phyloP scores from a whole-genome alignment of 352 stramenopile species.

The Globisporangium perplexum region DNA sequence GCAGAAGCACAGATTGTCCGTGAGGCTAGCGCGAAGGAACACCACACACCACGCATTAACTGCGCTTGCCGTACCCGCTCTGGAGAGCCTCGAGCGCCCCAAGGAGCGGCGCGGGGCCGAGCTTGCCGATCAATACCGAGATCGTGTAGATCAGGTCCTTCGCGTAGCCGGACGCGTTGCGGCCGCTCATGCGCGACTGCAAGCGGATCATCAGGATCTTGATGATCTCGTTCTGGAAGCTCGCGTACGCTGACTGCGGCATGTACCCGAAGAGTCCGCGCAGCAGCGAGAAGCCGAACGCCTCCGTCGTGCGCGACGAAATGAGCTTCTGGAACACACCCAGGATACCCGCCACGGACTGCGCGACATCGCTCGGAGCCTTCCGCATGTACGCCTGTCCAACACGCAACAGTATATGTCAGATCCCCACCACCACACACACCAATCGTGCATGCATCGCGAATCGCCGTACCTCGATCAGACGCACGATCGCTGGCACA shows the following conservation, averaged over 20 bases:
- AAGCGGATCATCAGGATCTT: constrained; percentile 94
- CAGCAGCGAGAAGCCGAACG: constrained; percentile 92
- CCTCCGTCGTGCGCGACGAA: constrained; percentile 90
- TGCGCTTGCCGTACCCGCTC: constrained; percentile 66
- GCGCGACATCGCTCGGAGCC: constrained; percentile 85
- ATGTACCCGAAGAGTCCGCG: constrained; percentile 87
- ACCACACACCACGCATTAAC: too few relatives aligned
- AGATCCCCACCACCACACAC: too few relatives aligned
- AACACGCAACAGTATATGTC: too few relatives aligned
- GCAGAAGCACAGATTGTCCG: background rate
- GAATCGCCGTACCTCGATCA: constrained; percentile 79
- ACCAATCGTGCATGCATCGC: background rate
- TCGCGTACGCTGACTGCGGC: constrained; percentile 61
- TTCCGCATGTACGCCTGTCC: constrained; percentile 92
- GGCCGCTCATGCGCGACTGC: constrained; percentile 86
- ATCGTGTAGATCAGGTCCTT: constrained; percentile 91
- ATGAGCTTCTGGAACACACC: constrained; percentile 99
- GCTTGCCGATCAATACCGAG: constrained; percentile 86
- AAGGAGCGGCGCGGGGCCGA: constrained; percentile 74
- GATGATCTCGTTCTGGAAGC: constrained; percentile 89
- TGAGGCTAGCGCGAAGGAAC: constrained; percentile 6
- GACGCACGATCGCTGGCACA: constrained; percentile 93
- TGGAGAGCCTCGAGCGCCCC: constrained; percentile 85
- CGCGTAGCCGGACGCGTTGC: constrained; percentile 76
- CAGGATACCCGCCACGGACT: constrained; percentile 82